Evolutionary conservation across 345 rosid species (phyloP), one percentile per base, ranked within the genome.

Genomic region (Heritiera fomes): DNA sequence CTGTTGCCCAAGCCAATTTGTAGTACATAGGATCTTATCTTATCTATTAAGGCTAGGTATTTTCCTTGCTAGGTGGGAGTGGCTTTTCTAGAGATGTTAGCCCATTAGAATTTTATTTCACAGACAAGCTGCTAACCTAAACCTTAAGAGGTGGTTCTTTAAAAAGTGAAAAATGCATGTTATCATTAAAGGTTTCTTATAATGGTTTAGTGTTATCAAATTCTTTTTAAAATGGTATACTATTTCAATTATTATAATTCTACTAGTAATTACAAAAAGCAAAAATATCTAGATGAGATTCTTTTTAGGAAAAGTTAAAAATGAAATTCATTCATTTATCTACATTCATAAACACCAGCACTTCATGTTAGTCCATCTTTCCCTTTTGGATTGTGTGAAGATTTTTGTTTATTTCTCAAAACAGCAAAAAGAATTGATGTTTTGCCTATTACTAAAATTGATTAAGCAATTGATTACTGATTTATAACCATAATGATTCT

Each of bases 21-120:
- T 79, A 38, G 46, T 62, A 40, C 46, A 58, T 55, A 64, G 40
- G 62, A 70, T 73, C 74, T 63, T 77, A 40, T 68, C 43, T 77
- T 70, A 50, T 50, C 62, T 63, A 20, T 43, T 78, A 20, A 58
- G 77, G 43, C 56, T 73, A 71, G 60, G 76, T 28, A 14, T 49
- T 34, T 34, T 47, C 65, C 76, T 64, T 23, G 47, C 78, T 45
- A 15, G 62, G 66, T 75, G n/a, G 11, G 64, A 17, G 7, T 23
- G 66, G 77, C 4, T 12, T 71, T 71, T 30, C 41, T 55, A n/a
- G 63, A 49, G n/a, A 68, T 65, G 76, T 68, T 52, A 76, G 49
- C 59, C 50, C 34, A 32, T 69, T 43, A 49, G 52, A 73, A 28
- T 73, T 76, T 74, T 18, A 12, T 46, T 66, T 67, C 38, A 34